A percentile compares a stretch with the other conserved stretches of the same genome.
phyloP scores from a whole-genome alignment of 306 rosid genomes.

The Fragaria ananassa region DNA sequence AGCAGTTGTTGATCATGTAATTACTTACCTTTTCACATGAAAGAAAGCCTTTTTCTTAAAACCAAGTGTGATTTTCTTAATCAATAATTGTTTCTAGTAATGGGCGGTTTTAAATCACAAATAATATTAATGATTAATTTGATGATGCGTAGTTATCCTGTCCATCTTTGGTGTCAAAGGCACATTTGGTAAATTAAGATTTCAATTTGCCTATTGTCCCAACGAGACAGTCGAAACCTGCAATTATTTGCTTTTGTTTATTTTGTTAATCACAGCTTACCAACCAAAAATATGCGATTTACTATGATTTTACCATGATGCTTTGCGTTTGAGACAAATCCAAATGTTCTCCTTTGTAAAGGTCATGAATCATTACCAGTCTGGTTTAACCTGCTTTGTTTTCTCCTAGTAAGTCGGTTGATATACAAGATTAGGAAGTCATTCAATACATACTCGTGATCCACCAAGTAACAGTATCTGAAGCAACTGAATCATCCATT shows the following conservation, averaged over 20 bases:
- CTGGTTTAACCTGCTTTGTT: no score
- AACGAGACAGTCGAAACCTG: neutral
- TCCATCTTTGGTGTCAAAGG: neutral
- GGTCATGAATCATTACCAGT: neutral
- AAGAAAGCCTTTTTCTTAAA: neutral
- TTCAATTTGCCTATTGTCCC: neutral
- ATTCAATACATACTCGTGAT: neutral
- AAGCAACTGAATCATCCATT: neutral
- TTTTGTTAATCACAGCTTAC: neutral
- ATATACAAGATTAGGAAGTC: neutral
- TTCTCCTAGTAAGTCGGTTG: neutral
- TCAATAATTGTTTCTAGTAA: neutral
- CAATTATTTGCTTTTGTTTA: no score
- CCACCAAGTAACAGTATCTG: neutral
- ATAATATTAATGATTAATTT: neutral
- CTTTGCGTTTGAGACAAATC: neutral
- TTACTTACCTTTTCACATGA: neutral
- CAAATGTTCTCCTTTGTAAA: neutral
- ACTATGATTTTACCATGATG: neutral
- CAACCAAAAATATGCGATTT: neutral
- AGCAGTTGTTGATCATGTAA: neutral
- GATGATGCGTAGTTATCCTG: neutral
- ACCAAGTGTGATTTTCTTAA: neutral
- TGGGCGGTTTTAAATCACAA: neutral
- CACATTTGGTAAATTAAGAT: neutral